Evolutionary conservation across 2,329 filamentous ascomycete species (phyloP).

Genomic region (Alternaria rosae): DNA sequence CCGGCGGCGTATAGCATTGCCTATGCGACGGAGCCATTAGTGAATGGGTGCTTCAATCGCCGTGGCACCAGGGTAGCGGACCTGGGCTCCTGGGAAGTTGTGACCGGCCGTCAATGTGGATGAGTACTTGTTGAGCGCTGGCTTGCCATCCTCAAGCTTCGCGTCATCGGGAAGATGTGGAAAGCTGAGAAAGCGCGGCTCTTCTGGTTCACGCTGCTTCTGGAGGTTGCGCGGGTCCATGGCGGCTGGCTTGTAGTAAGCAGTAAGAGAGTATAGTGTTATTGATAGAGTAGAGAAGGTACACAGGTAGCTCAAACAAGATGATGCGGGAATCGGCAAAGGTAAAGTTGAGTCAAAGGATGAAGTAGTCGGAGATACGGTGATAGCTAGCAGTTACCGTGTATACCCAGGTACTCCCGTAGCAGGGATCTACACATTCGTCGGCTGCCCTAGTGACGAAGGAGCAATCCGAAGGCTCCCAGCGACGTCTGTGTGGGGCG

Average conservation of each 20-base stretch:
- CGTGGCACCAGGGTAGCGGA: constrained; percentile 45
- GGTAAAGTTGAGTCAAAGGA: constrained; percentile 5
- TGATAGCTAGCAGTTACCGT: constrained; percentile 27
- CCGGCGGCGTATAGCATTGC: constrained; percentile 96
- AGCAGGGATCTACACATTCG: constrained; percentile 22
- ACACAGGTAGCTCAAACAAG: not conserved
- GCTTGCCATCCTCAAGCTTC: constrained; percentile 64
- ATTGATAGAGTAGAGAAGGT: not conserved
- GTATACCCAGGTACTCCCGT: constrained; percentile 27
- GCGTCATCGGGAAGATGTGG: constrained; percentile 61
- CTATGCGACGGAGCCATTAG: constrained; percentile 53
- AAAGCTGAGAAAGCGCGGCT: constrained; percentile 63
- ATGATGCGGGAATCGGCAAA: too few relatives aligned
- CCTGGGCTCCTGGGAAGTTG: constrained; percentile 92
- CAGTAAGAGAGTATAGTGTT: not conserved
- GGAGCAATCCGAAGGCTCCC: constrained; percentile 25
- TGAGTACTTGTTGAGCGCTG: constrained; percentile 85
- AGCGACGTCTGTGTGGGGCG: constrained; percentile 27
- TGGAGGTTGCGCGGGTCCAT: constrained; percentile 50
- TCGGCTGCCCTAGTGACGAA: constrained; percentile 24
- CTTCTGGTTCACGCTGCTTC: constrained; percentile 48
- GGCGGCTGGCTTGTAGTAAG: constrained; percentile 7
- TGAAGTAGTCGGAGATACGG: constrained; percentile 29
- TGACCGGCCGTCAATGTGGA: constrained; percentile 81
- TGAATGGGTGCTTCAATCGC: not conserved